A percentile compares a stretch with the other conserved stretches of the same genome.
These are phyloP conservation scores for Talaromyces verruculosus DNA, from an alignment of 2,329 filamentous ascomycete species.

Conservation along the genomic window DNA sequence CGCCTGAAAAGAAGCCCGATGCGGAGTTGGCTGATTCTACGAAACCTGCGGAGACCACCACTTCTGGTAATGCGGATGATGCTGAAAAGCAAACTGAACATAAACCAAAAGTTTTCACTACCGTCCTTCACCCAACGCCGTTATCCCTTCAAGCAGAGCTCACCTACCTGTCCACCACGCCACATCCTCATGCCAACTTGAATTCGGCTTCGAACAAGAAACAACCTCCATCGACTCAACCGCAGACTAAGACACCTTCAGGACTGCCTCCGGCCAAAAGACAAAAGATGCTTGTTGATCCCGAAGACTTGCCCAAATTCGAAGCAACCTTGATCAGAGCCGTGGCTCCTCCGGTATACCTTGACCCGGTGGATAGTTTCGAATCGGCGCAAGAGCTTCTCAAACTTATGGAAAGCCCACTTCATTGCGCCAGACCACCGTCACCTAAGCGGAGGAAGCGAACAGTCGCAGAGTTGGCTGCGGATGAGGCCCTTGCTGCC, in stretches of 20 bases:
- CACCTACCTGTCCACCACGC: conserved; percentile 71
- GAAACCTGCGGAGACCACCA: conserved; percentile 47
- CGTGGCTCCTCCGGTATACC: conserved; percentile 70
- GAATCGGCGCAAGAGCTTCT: conserved; percentile 71
- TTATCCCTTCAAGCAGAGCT: conserved; percentile 75
- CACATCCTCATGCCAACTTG: conserved; percentile 51
- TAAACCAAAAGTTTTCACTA: conserved; percentile 66
- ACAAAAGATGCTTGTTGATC: conserved; percentile 76
- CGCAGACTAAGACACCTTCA: conserved; percentile 53
- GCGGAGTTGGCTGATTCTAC: conserved; percentile 26
- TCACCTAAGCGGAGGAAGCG: conserved; percentile 87
- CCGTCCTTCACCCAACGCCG: conserved; percentile 81
- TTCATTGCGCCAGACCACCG: conserved; percentile 73
- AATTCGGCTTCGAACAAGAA: conserved; percentile 39
- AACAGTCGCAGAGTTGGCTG: conserved; percentile 90
- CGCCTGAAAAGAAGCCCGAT: conserved; percentile 25
- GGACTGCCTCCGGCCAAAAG: conserved; percentile 61
- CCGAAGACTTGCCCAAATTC: conserved; percentile 68
- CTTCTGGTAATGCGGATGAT: conserved; percentile 20
- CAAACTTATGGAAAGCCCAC: conserved; percentile 70
- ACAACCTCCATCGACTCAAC: conserved; percentile 46
- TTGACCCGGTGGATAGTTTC: conserved; percentile 71
- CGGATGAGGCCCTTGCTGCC: conserved; percentile 87
- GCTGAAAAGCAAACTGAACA: conserved; percentile 51
- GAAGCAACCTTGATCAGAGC: conserved; percentile 74